Evolutionary conservation across 208 protist species (phyloP).

Genomic region (Acanthamoeba culbertsoni): DNA sequence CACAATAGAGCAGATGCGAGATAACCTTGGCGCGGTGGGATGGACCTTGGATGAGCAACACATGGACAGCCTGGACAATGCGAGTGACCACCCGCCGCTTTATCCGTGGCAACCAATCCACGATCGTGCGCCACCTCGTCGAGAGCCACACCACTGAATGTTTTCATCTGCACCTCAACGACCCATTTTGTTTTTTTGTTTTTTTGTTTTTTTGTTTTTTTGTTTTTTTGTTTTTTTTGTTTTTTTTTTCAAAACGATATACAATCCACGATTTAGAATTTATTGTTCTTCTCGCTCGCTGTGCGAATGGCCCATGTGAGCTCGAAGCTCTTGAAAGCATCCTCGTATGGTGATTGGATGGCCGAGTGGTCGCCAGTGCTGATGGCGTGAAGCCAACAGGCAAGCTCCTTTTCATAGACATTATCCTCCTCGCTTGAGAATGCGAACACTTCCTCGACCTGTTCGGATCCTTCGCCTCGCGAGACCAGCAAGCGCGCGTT

Average conservation of each 20-base stretch:
- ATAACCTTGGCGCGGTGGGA: constrained; percentile 30
- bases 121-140: constrained; percentile 77
- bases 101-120: constrained; percentile 21
- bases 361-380: not conserved
- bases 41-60: not conserved
- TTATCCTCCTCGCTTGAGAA: not conserved
- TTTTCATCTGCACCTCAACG: constrained; percentile 95
- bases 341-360: constrained; percentile 16
- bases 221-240: constrained; percentile 22
- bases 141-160: constrained; percentile 96
- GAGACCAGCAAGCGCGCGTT: not conserved
- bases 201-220: constrained; percentile 28
- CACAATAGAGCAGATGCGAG: not conserved
- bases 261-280: not conserved
- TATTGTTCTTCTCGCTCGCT: not conserved
- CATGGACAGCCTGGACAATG: not conserved
- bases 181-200: not conserved
- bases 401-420: constrained; percentile 23
- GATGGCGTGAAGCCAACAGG: not conserved
- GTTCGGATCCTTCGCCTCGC: not conserved
- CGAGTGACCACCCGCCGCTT: not conserved
- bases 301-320: constrained; percentile 34
- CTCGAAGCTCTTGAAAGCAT: constrained; percentile 56
- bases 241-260: not conserved
- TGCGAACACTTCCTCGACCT: not conserved